Percentiles rank a stretch among this genome's conserved stretches.
Conservation (phyloP, 768 basidiomycete genomes). For the Hericium coralloides region DNA sequence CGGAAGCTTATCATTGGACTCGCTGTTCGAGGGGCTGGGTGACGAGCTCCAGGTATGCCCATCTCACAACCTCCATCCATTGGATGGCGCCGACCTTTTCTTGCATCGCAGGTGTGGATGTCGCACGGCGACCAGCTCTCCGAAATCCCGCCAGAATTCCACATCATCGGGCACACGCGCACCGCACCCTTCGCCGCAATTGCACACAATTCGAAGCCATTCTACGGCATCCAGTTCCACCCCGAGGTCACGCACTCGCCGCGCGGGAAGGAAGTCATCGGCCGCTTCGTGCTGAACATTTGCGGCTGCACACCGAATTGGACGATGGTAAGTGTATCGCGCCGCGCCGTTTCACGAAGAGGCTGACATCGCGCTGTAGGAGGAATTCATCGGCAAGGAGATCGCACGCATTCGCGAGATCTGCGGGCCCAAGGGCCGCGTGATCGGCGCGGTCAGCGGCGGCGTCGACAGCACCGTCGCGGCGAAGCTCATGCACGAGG, state of each 20-base stretch:
- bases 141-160: conserved; percentile 72
- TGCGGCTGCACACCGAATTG: conserved; percentile 77
- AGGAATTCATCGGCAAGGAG: conserved; percentile 97
- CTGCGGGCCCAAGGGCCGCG: conserved; percentile 88
- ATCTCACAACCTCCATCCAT: too few species aligned
- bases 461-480: conserved; percentile 98
- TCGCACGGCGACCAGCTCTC: conserved; percentile 95
- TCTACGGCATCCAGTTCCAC: conserved; percentile 98
- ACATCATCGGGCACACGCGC: conserved; percentile 77
- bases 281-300: conserved; percentile 74
- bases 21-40: conserved; percentile 81
- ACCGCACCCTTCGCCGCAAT: conserved; percentile 91
- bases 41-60: conserved; percentile 73
- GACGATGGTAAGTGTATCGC: conserved; percentile 68
- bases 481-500: conserved; percentile 99
- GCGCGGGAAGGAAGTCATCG: conserved; percentile 83
- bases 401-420: conserved; percentile 89
- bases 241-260: conserved; percentile 96
- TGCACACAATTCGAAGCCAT: conserved; percentile 78
- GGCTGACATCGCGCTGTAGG: conserved; percentile 33
- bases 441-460: conserved; percentile 95
- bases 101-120: conserved; percentile 85
- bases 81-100: not conserved
- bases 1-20: conserved; percentile 44
- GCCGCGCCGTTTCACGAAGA: not conserved